These are phyloP conservation scores for Aspergillus quadrilineatus DNA, from an alignment of 2,329 filamentous ascomycete species.

Conservation along the genomic window DNA sequence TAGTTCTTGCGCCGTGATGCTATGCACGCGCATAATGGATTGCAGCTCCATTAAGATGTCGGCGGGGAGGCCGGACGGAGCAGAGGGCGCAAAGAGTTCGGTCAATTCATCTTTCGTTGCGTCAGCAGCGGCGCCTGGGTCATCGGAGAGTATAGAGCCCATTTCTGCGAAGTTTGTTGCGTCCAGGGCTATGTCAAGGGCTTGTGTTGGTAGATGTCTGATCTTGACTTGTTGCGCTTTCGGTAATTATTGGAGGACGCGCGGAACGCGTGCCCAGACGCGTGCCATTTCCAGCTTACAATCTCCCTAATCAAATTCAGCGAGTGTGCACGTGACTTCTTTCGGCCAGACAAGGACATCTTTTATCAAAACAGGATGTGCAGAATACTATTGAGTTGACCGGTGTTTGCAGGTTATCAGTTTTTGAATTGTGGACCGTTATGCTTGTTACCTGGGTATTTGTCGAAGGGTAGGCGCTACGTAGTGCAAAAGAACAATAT, in stretches of 20 bases:
- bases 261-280: not conserved
- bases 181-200: no score
- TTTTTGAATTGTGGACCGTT: no score
- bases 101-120: slow-evolving; percentile 53
- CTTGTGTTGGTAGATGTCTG: not conserved
- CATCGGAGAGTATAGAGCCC: slow-evolving; percentile 4
- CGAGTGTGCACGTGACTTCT: no score
- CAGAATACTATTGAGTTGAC: no score
- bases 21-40: slow-evolving; percentile 82
- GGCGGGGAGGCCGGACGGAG: slow-evolving; percentile 61
- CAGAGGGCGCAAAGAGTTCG: slow-evolving; percentile 58
- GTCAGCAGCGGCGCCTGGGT: slow-evolving; percentile 49
- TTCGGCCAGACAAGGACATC: no score
- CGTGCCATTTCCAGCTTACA: not conserved
- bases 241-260: not conserved
- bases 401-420: no score
- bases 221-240: not conserved
- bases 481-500: no score
- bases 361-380: no score
- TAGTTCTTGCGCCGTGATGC: slow-evolving; percentile 77
- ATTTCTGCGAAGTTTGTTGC: not conserved
- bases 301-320: no score
- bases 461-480: no score
- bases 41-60: slow-evolving; percentile 80
- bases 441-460: no score